phyloP scores from a whole-genome alignment of 2,329 filamentous ascomycete genomes.

The Pseudopithomyces maydicus region DNA sequence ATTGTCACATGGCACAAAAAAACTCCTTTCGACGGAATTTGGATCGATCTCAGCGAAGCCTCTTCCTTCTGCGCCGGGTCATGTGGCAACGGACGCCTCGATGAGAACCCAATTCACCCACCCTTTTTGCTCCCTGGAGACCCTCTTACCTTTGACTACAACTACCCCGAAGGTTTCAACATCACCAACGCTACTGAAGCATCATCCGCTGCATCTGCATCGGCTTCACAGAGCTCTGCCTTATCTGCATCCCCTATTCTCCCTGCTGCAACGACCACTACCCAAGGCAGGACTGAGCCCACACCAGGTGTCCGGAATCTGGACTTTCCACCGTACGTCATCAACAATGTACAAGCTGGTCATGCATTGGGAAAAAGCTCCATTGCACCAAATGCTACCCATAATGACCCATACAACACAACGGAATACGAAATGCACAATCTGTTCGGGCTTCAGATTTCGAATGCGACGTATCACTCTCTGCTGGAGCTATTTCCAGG shows the following conservation, averaged over 20 bases:
- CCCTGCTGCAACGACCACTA: constrained; percentile 33
- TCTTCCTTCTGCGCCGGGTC: constrained; percentile 69
- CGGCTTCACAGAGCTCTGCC: constrained; percentile 54
- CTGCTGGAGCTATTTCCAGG: constrained; percentile 64
- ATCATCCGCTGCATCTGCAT: constrained; percentile 59
- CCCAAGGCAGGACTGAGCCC: constrained; percentile 61
- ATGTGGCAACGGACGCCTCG: constrained; percentile 67
- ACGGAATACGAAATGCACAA: constrained; percentile 81
- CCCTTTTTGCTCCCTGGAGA: constrained; percentile 68
- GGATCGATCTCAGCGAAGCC: constrained; percentile 65
- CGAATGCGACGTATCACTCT: constrained; percentile 58
- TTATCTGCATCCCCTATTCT: constrained; percentile 35
- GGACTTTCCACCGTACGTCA: constrained; percentile 73
- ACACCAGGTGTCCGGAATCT: constrained; percentile 67
- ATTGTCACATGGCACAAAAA: constrained; percentile 55
- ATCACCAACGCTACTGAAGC: constrained; percentile 69
- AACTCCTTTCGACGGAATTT: constrained; percentile 57
- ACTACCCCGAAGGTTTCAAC: constrained; percentile 71
- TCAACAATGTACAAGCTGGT: constrained; percentile 73
- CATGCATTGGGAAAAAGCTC: constrained; percentile 66
- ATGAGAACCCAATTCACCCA: constrained; percentile 68
- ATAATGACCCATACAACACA: constrained; percentile 63
- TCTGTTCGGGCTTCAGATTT: constrained; percentile 52
- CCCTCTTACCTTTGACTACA: constrained; percentile 60
- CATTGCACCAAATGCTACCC: constrained; percentile 74